Conservation (phyloP, 2,329 filamentous ascomycete species). For the Aspergillus fischeri region DNA sequence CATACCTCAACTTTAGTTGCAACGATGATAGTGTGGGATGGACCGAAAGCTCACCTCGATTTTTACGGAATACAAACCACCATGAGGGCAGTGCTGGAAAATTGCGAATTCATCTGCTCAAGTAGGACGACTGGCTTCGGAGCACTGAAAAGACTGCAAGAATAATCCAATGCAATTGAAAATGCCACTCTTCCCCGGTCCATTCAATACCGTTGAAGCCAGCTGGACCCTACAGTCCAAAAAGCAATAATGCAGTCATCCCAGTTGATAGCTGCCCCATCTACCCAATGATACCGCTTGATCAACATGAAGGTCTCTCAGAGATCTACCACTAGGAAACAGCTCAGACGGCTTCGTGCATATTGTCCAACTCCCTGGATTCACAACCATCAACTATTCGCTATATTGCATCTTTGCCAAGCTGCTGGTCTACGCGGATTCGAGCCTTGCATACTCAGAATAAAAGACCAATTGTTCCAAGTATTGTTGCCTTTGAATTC, state of each 20-base stretch:
- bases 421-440: neutral
- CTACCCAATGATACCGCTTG: neutral
- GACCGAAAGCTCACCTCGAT: too few species aligned
- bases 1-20: too few species aligned
- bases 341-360: conserved; percentile 19
- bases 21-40: too few species aligned
- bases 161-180: too few species aligned
- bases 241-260: neutral
- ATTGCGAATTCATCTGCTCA: too few species aligned
- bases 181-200: too few species aligned
- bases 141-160: too few species aligned
- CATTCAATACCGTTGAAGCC: too few species aligned
- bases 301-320: conserved; percentile 8
- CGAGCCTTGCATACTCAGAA: neutral
- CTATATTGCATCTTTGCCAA: neutral
- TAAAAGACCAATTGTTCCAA: neutral
- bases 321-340: conserved; percentile 19
- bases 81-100: too few species aligned
- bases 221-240: too few species aligned
- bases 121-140: too few species aligned
- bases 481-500: neutral
- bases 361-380: conserved; percentile 15
- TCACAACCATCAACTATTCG: neutral
- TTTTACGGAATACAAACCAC: too few species aligned
- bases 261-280: neutral